Evolutionary conservation across 2,329 filamentous ascomycete species (phyloP).

Genomic region (Fusarium sp.): DNA sequence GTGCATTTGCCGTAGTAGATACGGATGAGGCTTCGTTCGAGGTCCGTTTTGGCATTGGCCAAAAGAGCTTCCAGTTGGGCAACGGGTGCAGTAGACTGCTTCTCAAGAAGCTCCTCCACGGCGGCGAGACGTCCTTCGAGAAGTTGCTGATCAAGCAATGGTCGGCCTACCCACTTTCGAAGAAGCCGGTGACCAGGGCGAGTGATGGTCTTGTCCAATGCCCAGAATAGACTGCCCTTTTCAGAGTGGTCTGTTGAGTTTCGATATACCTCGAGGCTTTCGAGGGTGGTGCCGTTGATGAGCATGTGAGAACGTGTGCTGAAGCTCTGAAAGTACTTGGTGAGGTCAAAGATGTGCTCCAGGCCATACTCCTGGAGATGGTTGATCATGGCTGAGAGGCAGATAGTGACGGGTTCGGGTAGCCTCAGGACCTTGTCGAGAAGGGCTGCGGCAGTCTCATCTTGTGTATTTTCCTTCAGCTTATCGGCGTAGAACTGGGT

Average conservation of each 20-base stretch:
- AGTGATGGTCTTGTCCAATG: slow-evolving; percentile 90
- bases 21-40: slow-evolving; percentile 92
- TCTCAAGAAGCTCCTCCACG: slow-evolving; percentile 84
- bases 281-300: slow-evolving; percentile 92
- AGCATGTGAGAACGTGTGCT: slow-evolving; percentile 95
- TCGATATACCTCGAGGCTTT: slow-evolving; percentile 93
- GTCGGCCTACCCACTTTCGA: slow-evolving; percentile 94
- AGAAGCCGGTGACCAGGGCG: slow-evolving; percentile 88
- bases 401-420: slow-evolving; percentile 87
- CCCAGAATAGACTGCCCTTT: slow-evolving; percentile 95
- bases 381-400: slow-evolving; percentile 94
- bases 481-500: slow-evolving; percentile 93
- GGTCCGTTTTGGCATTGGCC: slow-evolving; percentile 77
- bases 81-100: slow-evolving; percentile 72
- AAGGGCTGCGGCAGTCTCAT: slow-evolving; percentile 70
- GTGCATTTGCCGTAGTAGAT: slow-evolving; percentile 98
- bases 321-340: slow-evolving; percentile 97
- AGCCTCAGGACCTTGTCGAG: slow-evolving; percentile 89
- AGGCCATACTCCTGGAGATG: slow-evolving; percentile 92
- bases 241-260: slow-evolving; percentile 89
- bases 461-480: slow-evolving; percentile 69
- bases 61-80: slow-evolving; percentile 81
- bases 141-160: slow-evolving; percentile 78
- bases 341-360: slow-evolving; percentile 94
- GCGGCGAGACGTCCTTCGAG: slow-evolving; percentile 85